Base-by-base conservation (phyloP, 1,284 basidiomycete species). In the Grifola frondosa region DNA sequence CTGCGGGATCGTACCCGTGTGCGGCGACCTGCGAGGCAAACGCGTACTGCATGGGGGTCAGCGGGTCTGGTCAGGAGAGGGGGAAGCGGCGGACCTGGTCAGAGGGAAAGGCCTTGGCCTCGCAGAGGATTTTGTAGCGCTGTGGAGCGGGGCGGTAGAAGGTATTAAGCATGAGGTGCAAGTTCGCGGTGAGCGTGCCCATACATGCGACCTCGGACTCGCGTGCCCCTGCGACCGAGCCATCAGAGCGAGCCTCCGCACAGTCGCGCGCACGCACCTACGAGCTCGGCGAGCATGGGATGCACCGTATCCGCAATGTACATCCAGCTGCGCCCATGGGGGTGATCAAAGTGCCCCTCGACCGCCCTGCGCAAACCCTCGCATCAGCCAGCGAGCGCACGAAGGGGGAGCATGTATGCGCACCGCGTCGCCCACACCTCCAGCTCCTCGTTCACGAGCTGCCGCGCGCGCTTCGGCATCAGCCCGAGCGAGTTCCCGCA, bases 401-500 rank as follows among this genome's bases (percentile, higher is more conserved):
- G 35, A 30, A 40, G 30, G 31, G 41, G 34, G 31, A 26, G 37
- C 37, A 43, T 26, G 54, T 37, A 41, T 35, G 62, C 71, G 62
- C 61, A 92, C 93, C 78, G 77, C 45, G 80, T 78, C 24, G 74
- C 82, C 97, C 96, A 99, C n/a, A 87, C 84, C 38, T 81, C 68
- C 34, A 99, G 67, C 66, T 99, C 97, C 65, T 96, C 82, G 54
- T 88, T 68, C 23, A 99, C 70, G 41, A 92, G 75, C 55, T 76
- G 60, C 48, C 80, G 75, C 17, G 91, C 85, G 29, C 80, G 74
- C 62, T 84, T 91, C 31, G 88, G 80, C 56, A 94, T 73, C 35
- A 88, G 76, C 1, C 96, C 96, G 4, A 99, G 79, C 31, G 94
- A 97, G 70, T 99, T 99, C 33, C 96, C 97, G 65, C 92, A 97